Base-by-base conservation (phyloP, 495 filamentous ascomycete species). In the Sphaerosporella brunnea region DNA sequence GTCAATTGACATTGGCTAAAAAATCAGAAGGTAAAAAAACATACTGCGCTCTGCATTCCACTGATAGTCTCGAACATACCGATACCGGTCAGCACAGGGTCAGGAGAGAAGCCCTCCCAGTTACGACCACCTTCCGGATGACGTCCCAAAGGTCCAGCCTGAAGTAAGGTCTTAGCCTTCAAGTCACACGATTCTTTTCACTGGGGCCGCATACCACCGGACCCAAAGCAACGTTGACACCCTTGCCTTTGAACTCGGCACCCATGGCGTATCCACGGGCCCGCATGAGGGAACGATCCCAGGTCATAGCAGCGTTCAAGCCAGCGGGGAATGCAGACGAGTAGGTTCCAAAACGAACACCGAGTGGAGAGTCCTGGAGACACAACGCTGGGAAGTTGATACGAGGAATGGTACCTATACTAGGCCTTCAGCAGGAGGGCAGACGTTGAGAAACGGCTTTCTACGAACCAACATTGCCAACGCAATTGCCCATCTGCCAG, bases 341-440 rank as follows among this genome's bases (percentile, higher is more conserved):
- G 60, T 78, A 82, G 60, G 90, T 69, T 78, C 77, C 66, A 36
- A 73, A 68, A 45, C 88, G 79, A 41, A 97, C 67, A 49, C 90
- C 90, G 9, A 95, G 67, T 2, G 90, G 88, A 24, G 79, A 77
- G 60, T 97, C 90, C 56, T 97, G 84, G 71, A 92, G 68, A 64
- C 90, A 97, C 44, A 94, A 62, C 28, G 76, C 72, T 46, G 72
- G 73, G 59, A 95, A 80, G 34, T 79, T 80, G n/a, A 94, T 71
- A 50, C 88, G 75, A 40, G 74, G 77, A 46, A 83, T 72, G 3
- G 74, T 59, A 2, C 82, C 82, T 43, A 18, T 19, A 40, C n/a
- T n/a, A n/a, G n/a, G n/a, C n/a, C n/a, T n/a, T n/a, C n/a, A n/a
- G n/a, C n/a, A n/a, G 28, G 28, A 32, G 13, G 28, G 28, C 5